Percentiles rank a stretch among this genome's conserved stretches.
phyloP scores from a whole-genome alignment of 805 yeast genomes.

The Saccharomyces paradoxus region DNA sequence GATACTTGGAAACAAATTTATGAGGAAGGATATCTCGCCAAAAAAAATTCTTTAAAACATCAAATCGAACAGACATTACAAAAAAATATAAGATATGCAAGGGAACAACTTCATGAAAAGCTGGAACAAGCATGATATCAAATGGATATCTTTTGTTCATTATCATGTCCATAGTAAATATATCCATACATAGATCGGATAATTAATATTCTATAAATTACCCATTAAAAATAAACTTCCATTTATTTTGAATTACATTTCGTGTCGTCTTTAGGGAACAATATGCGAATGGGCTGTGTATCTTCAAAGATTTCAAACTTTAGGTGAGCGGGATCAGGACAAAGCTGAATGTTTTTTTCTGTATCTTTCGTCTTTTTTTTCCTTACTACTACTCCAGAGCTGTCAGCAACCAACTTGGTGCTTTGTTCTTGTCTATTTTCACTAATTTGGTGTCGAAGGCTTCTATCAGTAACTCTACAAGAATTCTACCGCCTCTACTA shows the following conservation, averaged over 20 bases:
- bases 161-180: neutral
- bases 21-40: constrained; percentile 6
- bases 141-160: constrained; percentile 1
- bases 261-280: neutral
- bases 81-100: constrained; percentile 20
- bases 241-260: neutral
- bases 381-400: constrained; percentile 11
- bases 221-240: neutral
- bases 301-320: neutral
- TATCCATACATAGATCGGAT: neutral
- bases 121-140: constrained; percentile 19
- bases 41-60: constrained; percentile 2
- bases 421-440: constrained; percentile 22
- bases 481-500: constrained; percentile 80
- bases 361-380: neutral
- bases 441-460: constrained; percentile 30
- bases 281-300: neutral
- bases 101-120: constrained; percentile 35
- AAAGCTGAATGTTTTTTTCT: neutral
- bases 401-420: constrained; percentile 29
- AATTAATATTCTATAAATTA: neutral
- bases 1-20: constrained; percentile 7
- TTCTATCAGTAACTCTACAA: constrained; percentile 86
- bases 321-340: neutral
- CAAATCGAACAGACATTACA: constrained; percentile 10